Conservation (phyloP, 176 grass and related monocot genomes). For the maize (Zea mays) region Zm-B73-REFERENCE-NAM-5.0 NC_050101.1:153457001-153457500, state of each 20-base stretch:
- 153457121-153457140: neutral
- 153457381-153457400: neutral
- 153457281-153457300: slow-evolving; percentile 32
- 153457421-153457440: slow-evolving; percentile 20
- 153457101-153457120: neutral
- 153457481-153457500: neutral
- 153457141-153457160: neutral
- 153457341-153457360: slow-evolving; percentile 35
- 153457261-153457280: slow-evolving; percentile 29
- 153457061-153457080: neutral
- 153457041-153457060: neutral
- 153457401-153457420: slow-evolving; percentile 10
- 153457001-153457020: neutral
- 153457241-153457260: neutral
- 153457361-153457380: slow-evolving; percentile 1
- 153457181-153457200: neutral
- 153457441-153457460: neutral
- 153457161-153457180: neutral
- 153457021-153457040: neutral
- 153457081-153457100: neutral
- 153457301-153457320: neutral
- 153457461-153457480: slow-evolving; percentile 1
- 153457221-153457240: neutral
- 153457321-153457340: slow-evolving; percentile 47
- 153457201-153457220: neutral